Base-by-base conservation (phyloP, 2,329 filamentous ascomycete genomes). In the Beauveria sp. region DNA sequence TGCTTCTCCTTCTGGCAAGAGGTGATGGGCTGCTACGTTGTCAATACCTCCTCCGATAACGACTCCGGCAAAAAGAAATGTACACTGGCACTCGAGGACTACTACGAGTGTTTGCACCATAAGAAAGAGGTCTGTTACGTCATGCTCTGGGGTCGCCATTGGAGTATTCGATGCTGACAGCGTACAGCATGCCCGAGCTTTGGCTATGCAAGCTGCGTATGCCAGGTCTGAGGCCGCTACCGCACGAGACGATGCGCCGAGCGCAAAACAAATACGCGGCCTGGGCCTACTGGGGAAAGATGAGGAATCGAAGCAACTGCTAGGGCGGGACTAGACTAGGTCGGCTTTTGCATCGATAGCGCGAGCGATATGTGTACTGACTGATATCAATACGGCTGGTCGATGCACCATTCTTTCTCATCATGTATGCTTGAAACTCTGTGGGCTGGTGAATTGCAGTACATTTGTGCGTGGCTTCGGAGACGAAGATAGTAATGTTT, bases 1-100 rank as follows among this genome's bases (percentile, higher is more conserved):
- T 99, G 95, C 86, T 98, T 96, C 81, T 91, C 93, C 73, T 99
- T 97, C 86, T 99, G 95, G 95, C 95, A 99, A 80, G 95, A 99
- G 79, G 87, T 98, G 67, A 89, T 99, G 74, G 92, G 92, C 71
- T 99, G 95, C 86, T 99, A 99, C 77, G 92, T 97, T 64, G 87
- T 96, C 73, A 98, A 98, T 80, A 91, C 91, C 61, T 84, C 83
- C 66, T 80, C 88, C 66, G 89, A 93, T 61, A 89, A 93, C 71
- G 81, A 86, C 67, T 85, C 86, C 18, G 91, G 91, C 68, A 95
- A 93, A 80, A 89, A 87, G 76, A 96, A 96, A 79, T 99, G 96
- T 75, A 79, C 83, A 20, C 88, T 90, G 18, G 84, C 86, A 5
- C 81, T 98, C 67, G 95, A 99, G 75, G 95, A 99, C 75, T 99